Evolutionary conservation across 2,329 filamentous ascomycete genomes (phyloP).

Genomic region (Exserohilum turcica): DNA sequence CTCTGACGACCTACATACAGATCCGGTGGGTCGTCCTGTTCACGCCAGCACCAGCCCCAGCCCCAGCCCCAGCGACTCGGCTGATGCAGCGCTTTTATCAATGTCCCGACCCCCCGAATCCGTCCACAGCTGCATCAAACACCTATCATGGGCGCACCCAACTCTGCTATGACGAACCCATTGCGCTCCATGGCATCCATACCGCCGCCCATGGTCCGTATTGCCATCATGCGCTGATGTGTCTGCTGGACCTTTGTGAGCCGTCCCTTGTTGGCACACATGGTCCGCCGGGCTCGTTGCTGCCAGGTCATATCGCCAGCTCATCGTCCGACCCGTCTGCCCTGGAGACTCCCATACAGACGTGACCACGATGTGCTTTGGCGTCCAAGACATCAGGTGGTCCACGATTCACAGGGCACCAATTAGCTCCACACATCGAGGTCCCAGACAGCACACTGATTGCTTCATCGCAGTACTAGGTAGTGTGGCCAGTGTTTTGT

Average conservation of each 20-base stretch:
- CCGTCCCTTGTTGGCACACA: slow-evolving; percentile 9
- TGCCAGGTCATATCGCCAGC: slow-evolving; percentile 25
- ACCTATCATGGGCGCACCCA: slow-evolving; percentile 31
- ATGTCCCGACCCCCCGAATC: slow-evolving; percentile 3
- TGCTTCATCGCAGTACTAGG: not conserved
- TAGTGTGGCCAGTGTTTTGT: slow-evolving; percentile 3
- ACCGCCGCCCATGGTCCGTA: slow-evolving; percentile 12
- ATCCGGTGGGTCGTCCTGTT: not conserved
- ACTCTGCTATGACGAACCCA: slow-evolving; percentile 24
- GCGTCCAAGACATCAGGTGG: slow-evolving; percentile 11
- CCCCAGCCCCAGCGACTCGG: not conserved
- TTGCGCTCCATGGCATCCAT: too few species aligned
- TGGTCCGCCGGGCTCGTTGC: slow-evolving; percentile 4
- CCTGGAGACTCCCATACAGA: slow-evolving; percentile 16
- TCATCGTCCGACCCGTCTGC: slow-evolving; percentile 21
- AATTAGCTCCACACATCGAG: not conserved
- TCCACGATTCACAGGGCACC: not conserved
- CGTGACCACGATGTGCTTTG: slow-evolving; percentile 17
- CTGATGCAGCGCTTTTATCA: slow-evolving; percentile 4
- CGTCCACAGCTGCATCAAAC: slow-evolving; percentile 7
- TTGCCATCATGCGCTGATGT: slow-evolving; percentile 21
- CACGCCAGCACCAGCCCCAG: too few species aligned
- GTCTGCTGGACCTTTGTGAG: slow-evolving; percentile 10
- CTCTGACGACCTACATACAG: slow-evolving; percentile 11
- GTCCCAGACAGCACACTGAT: not conserved